phyloP scores from a whole-genome alignment of 768 basidiomycete species.

The Lactarius deliciosus region DNA sequence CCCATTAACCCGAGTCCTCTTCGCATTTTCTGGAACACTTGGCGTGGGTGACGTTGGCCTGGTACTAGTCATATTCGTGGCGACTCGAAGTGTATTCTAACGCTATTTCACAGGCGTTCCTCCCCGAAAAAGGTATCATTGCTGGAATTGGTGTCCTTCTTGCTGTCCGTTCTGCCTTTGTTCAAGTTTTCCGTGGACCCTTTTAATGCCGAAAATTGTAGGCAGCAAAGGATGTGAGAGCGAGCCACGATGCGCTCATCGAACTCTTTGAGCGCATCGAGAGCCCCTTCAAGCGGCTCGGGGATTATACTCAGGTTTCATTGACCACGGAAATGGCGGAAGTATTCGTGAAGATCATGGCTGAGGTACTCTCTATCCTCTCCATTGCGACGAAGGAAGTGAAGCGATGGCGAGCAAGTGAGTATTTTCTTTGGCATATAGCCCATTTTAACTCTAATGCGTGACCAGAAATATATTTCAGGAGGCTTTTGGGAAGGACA shows the following conservation, averaged over 20 bases:
- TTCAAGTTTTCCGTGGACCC: too few relatives aligned
- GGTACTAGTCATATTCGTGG: neutral
- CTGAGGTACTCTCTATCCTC: neutral
- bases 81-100: neutral
- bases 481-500: neutral
- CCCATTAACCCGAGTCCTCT: neutral
- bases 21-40: neutral
- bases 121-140: neutral
- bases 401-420: neutral
- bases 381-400: neutral
- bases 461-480: neutral
- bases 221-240: constrained; percentile 1
- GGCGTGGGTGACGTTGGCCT: neutral
- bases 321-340: neutral
- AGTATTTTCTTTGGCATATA: neutral
- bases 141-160: neutral
- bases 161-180: neutral
- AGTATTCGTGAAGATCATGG: neutral
- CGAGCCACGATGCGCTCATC: neutral
- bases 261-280: constrained; percentile 3
- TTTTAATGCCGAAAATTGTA: neutral
- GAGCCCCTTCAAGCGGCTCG: neutral
- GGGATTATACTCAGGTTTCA: neutral
- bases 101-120: neutral
- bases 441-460: neutral